Evolutionary conservation across 805 yeast genomes (phyloP), one percentile per base, ranked within the genome.

Genomic region (Lipomyces spencermartinsiae): DNA sequence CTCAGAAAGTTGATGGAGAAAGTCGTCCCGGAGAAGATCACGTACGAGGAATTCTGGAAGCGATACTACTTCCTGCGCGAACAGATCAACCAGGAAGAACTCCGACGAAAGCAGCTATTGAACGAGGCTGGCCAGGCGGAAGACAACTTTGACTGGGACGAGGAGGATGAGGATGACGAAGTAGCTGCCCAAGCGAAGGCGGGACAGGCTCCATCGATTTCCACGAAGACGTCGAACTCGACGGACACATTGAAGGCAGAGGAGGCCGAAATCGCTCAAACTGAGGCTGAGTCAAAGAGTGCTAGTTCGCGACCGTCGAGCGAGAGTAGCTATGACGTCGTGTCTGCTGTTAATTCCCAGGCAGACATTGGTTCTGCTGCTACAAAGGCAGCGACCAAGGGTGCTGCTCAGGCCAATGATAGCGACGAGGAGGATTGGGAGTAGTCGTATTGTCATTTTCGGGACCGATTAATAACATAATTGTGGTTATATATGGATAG

Each of bases 21-120:
- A 35, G 76, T 92, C 7, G 97, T 93, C 1, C 97, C 97, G 0
- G 84, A 83, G 7, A 77, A 84, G 72, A 78, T 89, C 49, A 74
- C 85, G 2, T 89, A 88, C 73, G 80, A 83, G 33, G 81, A 81
- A 59, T 93, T 93, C 77, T 93, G 98, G 98, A 79, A 81, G 58
- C 83, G 88, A 43, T 93, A 91, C 78, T 89, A 86, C 78, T 81
- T 79, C 63, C 80, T 84, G 74, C 85, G 84, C 66, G 76, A 79
- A 12, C 82, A 83, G 72, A 85, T 92, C 25, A 82, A 85, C 55
- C 83, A 83, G 58, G 88, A 85, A 73, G 97, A 92, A 74, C 80
- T 81, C 74, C 83, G 87, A 76, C 83, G 97, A 75, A 89, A 88
- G 78, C 83, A 84, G 71, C 80, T 91, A 64, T 80, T 91, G 66